Evolutionary conservation across 768 basidiomycete genomes (phyloP), one percentile per base, ranked within the genome.

Genomic region (Suillus alpinus): DNA sequence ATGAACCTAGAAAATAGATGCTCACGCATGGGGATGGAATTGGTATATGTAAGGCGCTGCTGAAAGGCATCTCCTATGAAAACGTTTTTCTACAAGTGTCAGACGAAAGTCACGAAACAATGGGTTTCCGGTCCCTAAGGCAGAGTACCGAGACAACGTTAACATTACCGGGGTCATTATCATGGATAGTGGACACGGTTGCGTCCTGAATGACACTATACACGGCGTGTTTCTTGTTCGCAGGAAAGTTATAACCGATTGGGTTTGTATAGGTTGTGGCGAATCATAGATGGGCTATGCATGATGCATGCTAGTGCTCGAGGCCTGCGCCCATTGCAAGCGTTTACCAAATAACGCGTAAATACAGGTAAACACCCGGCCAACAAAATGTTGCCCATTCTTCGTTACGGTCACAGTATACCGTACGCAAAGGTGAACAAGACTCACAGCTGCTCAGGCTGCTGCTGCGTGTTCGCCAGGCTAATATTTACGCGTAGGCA

Each of bases 31-130:
- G n/a, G 75, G 73, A 59, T 69, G 68, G 51, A 69, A 62, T 18
- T 66, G 67, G 59, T 76, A 78, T 1, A 83, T 72, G 58, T 73
- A 75, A 70, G 12, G 77, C 6, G 20, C 76, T 18, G 82, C 68
- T 34, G 73, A 69, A 59, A 77, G 75, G 79, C 76, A 58, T 82
- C 81, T 5, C 81, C 81, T 13, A 82, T 63, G 65, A 80, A 82
- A 59, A 31, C 80, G 73, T 39, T 77, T 66, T 65, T 75, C 73
- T 31, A 61, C 60, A 16, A 43, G 53, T 14, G 63, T 3, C 68
- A 50, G 66, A 73, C 4, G 68, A n/a, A n/a, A n/a, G n/a, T n/a
- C n/a, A n/a, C n/a, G n/a, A 62, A 23, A 73, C 66, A 6, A 73
- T 5, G 9, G 70, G 66, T 29, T 73, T 70, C 71, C 72, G 72